A percentile compares a stretch with the other conserved stretches of the same genome.
These are phyloP conservation scores for Amniculicola lignicola DNA, from an alignment of 495 filamentous ascomycete species.

Conservation along the genomic window DNA sequence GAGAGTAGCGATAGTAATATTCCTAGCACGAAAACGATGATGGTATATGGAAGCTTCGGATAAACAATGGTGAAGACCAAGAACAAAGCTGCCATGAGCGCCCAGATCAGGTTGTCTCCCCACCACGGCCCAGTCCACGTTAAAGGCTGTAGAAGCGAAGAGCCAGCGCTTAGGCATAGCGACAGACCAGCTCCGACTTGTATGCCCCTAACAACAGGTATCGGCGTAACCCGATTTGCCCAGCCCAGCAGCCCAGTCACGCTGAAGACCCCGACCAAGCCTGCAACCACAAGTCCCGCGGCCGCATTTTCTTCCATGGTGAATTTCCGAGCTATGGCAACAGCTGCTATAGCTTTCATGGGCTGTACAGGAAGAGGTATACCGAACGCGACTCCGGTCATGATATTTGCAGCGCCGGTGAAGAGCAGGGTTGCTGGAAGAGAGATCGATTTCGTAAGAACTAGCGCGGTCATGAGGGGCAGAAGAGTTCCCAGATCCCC, in stretches of 20 bases:
- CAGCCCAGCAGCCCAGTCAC: constrained; percentile 68
- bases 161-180: constrained; percentile 71
- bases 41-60: constrained; percentile 68
- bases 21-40: constrained; percentile 66
- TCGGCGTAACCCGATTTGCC: constrained; percentile 68
- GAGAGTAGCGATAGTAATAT: constrained; percentile 28
- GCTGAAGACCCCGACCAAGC: constrained; percentile 70
- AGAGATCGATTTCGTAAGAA: constrained; percentile 69
- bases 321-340: constrained; percentile 69
- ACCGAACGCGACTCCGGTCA: constrained; percentile 77
- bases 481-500: constrained; percentile 91
- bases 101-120: constrained; percentile 73
- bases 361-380: constrained; percentile 78
- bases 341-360: constrained; percentile 76
- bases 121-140: constrained; percentile 56
- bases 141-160: constrained; percentile 57
- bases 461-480: constrained; percentile 80
- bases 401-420: constrained; percentile 78
- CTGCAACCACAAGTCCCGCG: constrained; percentile 72
- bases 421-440: constrained; percentile 83
- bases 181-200: constrained; percentile 86
- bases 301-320: constrained; percentile 66
- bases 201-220: constrained; percentile 88
- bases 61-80: constrained; percentile 61
- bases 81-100: constrained; percentile 63